Conservation (phyloP, 805 yeast species). For the Metschnikowia sp. region DNA sequence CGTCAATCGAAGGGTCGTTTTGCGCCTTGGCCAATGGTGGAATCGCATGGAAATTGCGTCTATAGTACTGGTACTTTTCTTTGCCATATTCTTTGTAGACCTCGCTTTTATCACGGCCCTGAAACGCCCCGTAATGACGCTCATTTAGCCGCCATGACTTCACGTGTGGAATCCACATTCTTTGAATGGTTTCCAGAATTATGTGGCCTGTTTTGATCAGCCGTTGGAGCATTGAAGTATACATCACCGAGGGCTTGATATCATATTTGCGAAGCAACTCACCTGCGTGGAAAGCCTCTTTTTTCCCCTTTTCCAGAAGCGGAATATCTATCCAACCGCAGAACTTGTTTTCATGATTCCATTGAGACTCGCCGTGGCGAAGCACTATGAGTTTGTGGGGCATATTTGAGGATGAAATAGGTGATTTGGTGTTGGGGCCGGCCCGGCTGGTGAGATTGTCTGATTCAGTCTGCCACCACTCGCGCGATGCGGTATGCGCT, state of each 20-base stretch:
- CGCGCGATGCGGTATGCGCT: not conserved
- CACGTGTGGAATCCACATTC: conserved; percentile 35
- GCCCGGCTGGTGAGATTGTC: too few relatives aligned
- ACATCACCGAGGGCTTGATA: conserved; percentile 33
- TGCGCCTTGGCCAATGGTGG: conserved; percentile 33
- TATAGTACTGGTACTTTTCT: conserved; percentile 35
- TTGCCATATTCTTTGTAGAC: conserved; percentile 34
- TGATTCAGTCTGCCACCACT: not conserved
- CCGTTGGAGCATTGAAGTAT: conserved; percentile 38
- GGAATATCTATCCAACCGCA: conserved; percentile 48
- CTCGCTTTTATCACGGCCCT: conserved; percentile 37
- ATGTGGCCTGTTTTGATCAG: conserved; percentile 41
- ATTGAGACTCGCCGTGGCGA: conserved; percentile 44
- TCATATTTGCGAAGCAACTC: conserved; percentile 27
- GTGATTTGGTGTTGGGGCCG: not conserved
- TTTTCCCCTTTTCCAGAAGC: conserved; percentile 33
- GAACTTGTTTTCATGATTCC: conserved; percentile 42
- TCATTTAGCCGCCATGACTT: conserved; percentile 44
- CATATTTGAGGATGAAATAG: conserved; percentile 3
- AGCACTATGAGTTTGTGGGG: conserved; percentile 37
- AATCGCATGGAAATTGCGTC: conserved; percentile 36
- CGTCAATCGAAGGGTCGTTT: conserved; percentile 34
- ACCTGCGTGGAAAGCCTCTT: conserved; percentile 39
- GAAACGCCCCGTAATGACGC: conserved; percentile 42
- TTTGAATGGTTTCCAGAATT: conserved; percentile 29